phyloP scores from a whole-genome alignment of 202 grass and related monocot genomes.

The Thinopyrum obtusiflorum region DNA sequence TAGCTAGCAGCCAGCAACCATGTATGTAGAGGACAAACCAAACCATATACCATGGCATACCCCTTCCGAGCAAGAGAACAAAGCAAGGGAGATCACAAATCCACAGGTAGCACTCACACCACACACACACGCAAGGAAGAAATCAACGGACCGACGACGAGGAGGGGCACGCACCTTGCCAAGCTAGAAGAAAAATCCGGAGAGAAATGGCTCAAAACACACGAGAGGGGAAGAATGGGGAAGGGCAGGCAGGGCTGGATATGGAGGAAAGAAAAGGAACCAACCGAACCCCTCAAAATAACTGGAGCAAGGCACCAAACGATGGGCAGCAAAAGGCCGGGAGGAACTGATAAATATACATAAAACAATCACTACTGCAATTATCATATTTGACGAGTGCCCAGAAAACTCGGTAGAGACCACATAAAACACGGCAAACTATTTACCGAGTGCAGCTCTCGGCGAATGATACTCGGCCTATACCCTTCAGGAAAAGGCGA shows the following conservation, averaged over 20 bases:
- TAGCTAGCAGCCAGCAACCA: constrained; percentile 18
- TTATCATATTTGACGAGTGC: too few relatives aligned
- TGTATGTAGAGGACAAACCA: constrained; percentile 18
- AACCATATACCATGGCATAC: not conserved
- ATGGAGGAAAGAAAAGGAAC: not conserved
- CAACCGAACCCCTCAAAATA: constrained; percentile 28
- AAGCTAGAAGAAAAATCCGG: constrained; percentile 41
- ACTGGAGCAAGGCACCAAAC: constrained; percentile 11
- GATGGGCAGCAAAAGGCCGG: not conserved
- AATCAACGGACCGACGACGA: not conserved
- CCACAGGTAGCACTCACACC: constrained; percentile 41
- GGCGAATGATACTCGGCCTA: too few relatives aligned
- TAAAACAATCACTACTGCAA: too few relatives aligned
- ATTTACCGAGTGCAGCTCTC: too few relatives aligned
- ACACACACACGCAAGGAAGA: constrained; percentile 4
- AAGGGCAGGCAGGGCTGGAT: constrained; percentile 8
- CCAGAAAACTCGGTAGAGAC: too few relatives aligned
- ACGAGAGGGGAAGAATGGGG: constrained; percentile 22
- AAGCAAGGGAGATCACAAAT: constrained; percentile 53
- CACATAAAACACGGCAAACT: too few relatives aligned
- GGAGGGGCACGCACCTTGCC: constrained; percentile 11
- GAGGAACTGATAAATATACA: too few relatives aligned
- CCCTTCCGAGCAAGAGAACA: constrained; percentile 59
- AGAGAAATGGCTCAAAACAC: constrained; percentile 37
- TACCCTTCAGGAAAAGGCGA: too few relatives aligned